Evolutionary conservation across 2,329 filamentous ascomycete genomes (phyloP).

Genomic region (Hortaea sp.): DNA sequence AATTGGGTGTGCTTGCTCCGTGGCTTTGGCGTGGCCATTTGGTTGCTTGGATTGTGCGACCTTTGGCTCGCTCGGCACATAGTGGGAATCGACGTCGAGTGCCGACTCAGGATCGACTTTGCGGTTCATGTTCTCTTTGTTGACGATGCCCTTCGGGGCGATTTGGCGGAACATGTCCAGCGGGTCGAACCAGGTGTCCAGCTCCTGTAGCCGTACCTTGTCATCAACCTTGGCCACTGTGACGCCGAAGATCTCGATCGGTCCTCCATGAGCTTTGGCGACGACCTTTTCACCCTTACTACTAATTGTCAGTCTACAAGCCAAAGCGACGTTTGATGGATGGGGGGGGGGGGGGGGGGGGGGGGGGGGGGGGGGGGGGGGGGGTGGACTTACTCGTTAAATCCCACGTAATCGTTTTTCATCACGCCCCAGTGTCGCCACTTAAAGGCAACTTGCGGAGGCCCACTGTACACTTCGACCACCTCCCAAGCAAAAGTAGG

Average conservation of each 20-base stretch:
- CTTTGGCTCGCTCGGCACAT: neutral
- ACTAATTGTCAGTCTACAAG: constrained; percentile 12
- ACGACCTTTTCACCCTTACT: constrained; percentile 55
- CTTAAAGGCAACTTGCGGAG: constrained; percentile 51
- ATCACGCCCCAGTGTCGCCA: constrained; percentile 62
- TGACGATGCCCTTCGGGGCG: constrained; percentile 38
- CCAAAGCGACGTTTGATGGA: constrained; percentile 1
- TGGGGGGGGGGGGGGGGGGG: too few species aligned
- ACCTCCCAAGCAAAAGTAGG: constrained; percentile 63
- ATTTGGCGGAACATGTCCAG: constrained; percentile 60
- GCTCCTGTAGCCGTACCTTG: constrained; percentile 45
- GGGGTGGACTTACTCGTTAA: constrained; percentile 45
- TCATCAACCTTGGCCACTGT: constrained; percentile 54
- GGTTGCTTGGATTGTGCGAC: neutral
- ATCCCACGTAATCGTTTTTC: constrained; percentile 55
- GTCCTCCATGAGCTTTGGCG: constrained; percentile 49
- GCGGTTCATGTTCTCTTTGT: constrained; percentile 31
- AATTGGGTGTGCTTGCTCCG: neutral
- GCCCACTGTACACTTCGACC: constrained; percentile 56
- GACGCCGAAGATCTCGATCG: constrained; percentile 55
- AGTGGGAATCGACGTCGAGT: constrained; percentile 9
- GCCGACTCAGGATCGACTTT: constrained; percentile 21
- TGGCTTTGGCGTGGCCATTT: neutral
- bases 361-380: too few species aligned
- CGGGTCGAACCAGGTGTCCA: constrained; percentile 58